Evolutionary conservation across 208 protist genomes (phyloP).

Genomic region (Leishmania braziliensis): DNA sequence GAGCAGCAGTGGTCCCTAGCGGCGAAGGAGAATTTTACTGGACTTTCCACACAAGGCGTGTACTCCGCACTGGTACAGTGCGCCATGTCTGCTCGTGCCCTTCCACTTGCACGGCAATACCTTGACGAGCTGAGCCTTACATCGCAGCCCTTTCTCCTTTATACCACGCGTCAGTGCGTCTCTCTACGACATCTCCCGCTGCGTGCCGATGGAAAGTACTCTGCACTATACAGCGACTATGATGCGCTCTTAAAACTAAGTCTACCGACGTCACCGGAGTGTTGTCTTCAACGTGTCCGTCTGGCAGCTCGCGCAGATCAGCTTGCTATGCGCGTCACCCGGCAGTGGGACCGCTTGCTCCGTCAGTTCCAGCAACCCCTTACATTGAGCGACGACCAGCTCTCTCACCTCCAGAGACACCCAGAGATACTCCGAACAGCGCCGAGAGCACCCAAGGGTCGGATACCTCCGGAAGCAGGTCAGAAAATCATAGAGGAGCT

Average conservation of each 20-base stretch:
- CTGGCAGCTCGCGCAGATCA: slow-evolving; percentile 42
- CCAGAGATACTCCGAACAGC: slow-evolving; percentile 8
- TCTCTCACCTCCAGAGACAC: slow-evolving; percentile 20
- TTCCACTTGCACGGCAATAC: slow-evolving; percentile 19
- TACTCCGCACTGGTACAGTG: slow-evolving; percentile 10
- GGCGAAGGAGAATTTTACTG: slow-evolving; percentile 2
- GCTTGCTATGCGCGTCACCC: slow-evolving; percentile 26
- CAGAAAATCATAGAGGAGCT: neutral
- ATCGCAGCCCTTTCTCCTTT: slow-evolving; percentile 46
- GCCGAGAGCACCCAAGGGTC: neutral
- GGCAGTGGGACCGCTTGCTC: slow-evolving; percentile 26
- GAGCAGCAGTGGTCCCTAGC: slow-evolving; percentile 10
- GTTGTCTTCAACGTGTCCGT: slow-evolving; percentile 24
- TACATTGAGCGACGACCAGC: slow-evolving; percentile 28
- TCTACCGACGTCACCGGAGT: neutral
- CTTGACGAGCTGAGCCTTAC: slow-evolving; percentile 35
- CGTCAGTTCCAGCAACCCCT: slow-evolving; percentile 5
- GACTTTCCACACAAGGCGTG: neutral
- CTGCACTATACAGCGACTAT: slow-evolving; percentile 18
- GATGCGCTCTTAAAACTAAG: neutral
- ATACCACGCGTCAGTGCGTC: slow-evolving; percentile 45
- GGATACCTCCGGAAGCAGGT: neutral
- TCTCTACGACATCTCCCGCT: slow-evolving; percentile 46
- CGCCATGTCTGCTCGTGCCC: slow-evolving; percentile 12
- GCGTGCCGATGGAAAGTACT: slow-evolving; percentile 33